A percentile compares a stretch with the other conserved stretches of the same genome.
These are phyloP conservation scores for Arxiozyma heterogenica DNA, from an alignment of 1,139 yeast species.

Conservation along the genomic window DNA sequence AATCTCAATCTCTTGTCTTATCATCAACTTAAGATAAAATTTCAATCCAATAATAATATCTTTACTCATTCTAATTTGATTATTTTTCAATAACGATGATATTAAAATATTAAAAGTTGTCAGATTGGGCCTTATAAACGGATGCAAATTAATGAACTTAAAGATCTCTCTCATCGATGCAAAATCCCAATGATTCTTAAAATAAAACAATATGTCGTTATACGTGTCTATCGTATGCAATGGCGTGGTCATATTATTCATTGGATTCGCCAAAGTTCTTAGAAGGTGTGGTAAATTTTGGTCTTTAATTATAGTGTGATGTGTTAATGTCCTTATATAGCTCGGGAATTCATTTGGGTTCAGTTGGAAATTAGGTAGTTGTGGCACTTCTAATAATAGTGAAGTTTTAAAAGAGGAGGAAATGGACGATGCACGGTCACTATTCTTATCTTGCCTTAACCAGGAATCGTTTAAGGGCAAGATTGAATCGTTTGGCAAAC, in stretches of 20 bases:
- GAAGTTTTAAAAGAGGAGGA: not conserved
- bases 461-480: not conserved
- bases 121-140: slow-evolving; percentile 31
- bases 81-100: slow-evolving; percentile 21
- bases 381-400: slow-evolving; percentile 27
- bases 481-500: not conserved
- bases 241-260: slow-evolving; percentile 31
- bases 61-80: slow-evolving; percentile 25
- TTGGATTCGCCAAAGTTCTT: slow-evolving; percentile 35
- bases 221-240: slow-evolving; percentile 33
- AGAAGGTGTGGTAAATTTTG: slow-evolving; percentile 33
- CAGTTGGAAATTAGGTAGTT: slow-evolving; percentile 27
- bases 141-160: slow-evolving; percentile 34
- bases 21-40: slow-evolving; percentile 33
- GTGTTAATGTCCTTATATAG: slow-evolving; percentile 32
- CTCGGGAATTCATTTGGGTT: slow-evolving; percentile 25
- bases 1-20: slow-evolving; percentile 23
- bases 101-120: slow-evolving; percentile 39
- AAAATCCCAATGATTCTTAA: slow-evolving; percentile 32
- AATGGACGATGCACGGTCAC: slow-evolving; percentile 15
- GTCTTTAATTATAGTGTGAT: slow-evolving; percentile 31
- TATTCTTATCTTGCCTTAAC: not conserved
- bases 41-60: slow-evolving; percentile 28
- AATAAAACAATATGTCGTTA: slow-evolving; percentile 39
- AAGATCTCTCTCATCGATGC: slow-evolving; percentile 37